Evolutionary conservation across 352 stramenopile species (phyloP).

Genomic region (Bremia lactucae): DNA sequence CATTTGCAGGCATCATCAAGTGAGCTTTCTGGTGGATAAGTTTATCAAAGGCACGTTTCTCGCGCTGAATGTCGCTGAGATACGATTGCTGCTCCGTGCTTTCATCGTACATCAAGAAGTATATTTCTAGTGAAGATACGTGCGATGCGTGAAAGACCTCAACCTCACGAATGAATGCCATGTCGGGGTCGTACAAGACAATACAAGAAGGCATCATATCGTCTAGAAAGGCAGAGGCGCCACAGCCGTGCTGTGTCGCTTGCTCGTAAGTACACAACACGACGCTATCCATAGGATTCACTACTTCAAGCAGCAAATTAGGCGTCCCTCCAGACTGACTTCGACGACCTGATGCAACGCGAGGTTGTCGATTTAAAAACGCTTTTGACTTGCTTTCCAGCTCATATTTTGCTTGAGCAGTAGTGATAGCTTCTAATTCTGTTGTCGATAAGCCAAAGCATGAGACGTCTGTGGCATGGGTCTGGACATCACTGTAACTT

Average conservation of each 20-base stretch:
- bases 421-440: constrained; percentile 44
- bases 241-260: constrained; percentile 46
- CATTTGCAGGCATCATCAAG: constrained; percentile 83
- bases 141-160: constrained; percentile 87
- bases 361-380: constrained; percentile 12
- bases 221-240: constrained; percentile 64
- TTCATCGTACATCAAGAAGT: constrained; percentile 94
- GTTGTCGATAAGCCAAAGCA: constrained; percentile 66
- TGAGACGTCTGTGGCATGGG: constrained; percentile 34
- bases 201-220: constrained; percentile 88
- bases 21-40: constrained; percentile 93
- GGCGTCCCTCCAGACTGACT: constrained; percentile 13
- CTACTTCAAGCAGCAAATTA: constrained; percentile 37
- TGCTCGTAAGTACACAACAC: constrained; percentile 78
- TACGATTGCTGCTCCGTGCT: constrained; percentile 94
- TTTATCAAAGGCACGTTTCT: constrained; percentile 93
- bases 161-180: constrained; percentile 90
- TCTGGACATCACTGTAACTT: constrained; percentile 18
- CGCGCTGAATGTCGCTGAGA: constrained; percentile 87
- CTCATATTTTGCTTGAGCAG: constrained; percentile 16
- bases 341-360: constrained; percentile 2
- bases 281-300: constrained; percentile 39
- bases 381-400: constrained; percentile 14
- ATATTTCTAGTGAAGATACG: constrained; percentile 66
- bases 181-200: constrained; percentile 92